A percentile compares a stretch with the other conserved stretches of the same genome.
Conservation (phyloP, 129 eudicot genomes). For the Flaveria sonorensis region DNA sequence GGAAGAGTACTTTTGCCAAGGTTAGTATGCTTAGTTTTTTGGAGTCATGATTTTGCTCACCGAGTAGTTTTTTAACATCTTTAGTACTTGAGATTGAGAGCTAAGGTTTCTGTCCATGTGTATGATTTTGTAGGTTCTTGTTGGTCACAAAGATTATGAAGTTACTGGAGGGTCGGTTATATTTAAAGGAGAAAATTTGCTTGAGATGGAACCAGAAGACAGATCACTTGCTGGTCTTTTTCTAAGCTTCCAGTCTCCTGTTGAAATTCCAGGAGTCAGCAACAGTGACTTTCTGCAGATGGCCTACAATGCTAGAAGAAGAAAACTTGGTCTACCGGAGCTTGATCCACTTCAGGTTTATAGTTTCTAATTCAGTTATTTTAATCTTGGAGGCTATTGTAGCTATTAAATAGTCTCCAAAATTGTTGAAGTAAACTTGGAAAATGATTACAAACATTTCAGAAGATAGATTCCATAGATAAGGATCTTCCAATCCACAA, state of each 20-base stretch:
- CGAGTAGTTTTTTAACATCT: background rate
- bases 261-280: conserved; percentile 97
- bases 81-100: background rate
- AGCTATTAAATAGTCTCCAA: background rate
- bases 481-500: background rate
- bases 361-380: conserved; percentile 10
- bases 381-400: background rate
- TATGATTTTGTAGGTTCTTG: conserved; percentile 69
- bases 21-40: conserved; percentile 45
- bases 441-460: background rate
- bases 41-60: background rate
- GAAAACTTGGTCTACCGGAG: conserved; percentile 79
- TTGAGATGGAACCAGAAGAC: conserved; percentile 98
- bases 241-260: conserved; percentile 95
- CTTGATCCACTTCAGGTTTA: conserved; percentile 91
- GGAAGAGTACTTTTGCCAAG: conserved; percentile 99
- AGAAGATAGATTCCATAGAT: conserved; percentile 1
- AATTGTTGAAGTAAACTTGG: background rate
- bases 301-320: conserved; percentile 95
- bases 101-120: background rate
- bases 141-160: conserved; percentile 94
- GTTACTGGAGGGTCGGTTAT: conserved; percentile 77
- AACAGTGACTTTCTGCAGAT: conserved; percentile 84
- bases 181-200: conserved; percentile 86
- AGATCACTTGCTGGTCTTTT: conserved; percentile 93